A percentile compares a stretch with the other conserved stretches of the same genome.
phyloP scores from a whole-genome alignment of 208 protist species.

The Crithidia brevicula region DNA sequence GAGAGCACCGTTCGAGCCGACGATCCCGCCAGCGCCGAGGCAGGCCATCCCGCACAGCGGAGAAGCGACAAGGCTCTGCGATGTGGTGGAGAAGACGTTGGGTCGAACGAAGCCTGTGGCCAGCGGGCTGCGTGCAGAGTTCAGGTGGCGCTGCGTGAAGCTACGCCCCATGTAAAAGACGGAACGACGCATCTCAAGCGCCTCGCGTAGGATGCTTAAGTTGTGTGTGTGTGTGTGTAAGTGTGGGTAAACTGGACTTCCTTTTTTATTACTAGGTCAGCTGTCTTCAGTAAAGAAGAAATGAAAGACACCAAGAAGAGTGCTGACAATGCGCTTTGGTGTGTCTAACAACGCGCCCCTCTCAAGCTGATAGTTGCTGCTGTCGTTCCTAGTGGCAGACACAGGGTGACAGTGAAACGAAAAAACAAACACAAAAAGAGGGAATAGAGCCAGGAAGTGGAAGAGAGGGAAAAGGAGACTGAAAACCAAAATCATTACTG shows the following conservation, averaged over 20 bases:
- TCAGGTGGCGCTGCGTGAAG: conserved; percentile 86
- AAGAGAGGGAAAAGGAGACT: not conserved
- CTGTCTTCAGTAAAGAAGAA: no score
- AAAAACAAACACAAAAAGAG: conserved; percentile 9
- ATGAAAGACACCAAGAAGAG: no score
- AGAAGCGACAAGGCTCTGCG: conserved; percentile 43
- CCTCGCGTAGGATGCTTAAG: no score
- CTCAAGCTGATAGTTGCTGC: no score
- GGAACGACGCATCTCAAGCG: conserved; percentile 78
- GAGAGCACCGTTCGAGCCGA: conserved; percentile 11
- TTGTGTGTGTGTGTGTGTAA: no score
- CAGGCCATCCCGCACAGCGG: conserved; percentile 41
- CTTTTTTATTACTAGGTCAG: no score
- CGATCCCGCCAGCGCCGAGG: conserved; percentile 28
- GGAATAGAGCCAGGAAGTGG: not conserved
- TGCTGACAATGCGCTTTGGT: no score
- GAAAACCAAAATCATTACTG: not conserved
- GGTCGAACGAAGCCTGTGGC: conserved; percentile 81
- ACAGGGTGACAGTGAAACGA: not conserved
- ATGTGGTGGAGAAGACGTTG: conserved; percentile 51
- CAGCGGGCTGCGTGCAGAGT: conserved; percentile 76
- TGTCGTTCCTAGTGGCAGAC: no score
- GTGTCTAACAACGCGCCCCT: no score
- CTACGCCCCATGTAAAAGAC: conserved; percentile 86
- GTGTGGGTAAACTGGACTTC: no score